Percentiles rank a stretch among this genome's conserved stretches.
Conservation (phyloP, 371 early-diverging fungal species). For the Zychaea mexicana region DNA sequence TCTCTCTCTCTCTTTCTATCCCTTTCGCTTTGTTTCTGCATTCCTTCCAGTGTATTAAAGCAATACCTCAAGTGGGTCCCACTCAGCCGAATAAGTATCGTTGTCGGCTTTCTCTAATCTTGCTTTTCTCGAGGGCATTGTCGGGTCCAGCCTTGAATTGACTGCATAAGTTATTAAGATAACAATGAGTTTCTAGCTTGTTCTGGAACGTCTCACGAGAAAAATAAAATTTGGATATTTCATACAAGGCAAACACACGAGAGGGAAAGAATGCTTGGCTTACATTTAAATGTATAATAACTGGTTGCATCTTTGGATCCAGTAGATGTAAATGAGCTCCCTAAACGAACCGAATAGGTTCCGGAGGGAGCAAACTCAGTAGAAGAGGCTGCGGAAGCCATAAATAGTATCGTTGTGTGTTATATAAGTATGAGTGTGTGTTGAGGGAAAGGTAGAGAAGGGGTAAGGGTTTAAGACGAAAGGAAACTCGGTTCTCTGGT, state of each 20-base stretch:
- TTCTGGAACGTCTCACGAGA: neutral
- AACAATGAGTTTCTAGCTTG: neutral
- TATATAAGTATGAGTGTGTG: too few relatives aligned
- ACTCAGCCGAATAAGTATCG: slow-evolving; percentile 5
- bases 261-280: neutral
- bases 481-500: too few relatives aligned
- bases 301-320: neutral
- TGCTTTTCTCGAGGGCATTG: neutral
- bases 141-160: neutral
- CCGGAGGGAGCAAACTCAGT: neutral
- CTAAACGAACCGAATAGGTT: slow-evolving; percentile 3
- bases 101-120: neutral
- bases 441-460: too few relatives aligned
- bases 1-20: neutral
- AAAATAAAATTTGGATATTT: too few relatives aligned
- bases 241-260: neutral
- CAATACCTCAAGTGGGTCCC: slow-evolving; percentile 5
- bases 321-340: neutral
- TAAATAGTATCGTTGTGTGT: neutral
- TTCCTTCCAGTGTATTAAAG: neutral
- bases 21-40: too few relatives aligned
- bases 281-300: slow-evolving; percentile 7
- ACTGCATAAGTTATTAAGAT: neutral
- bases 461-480: too few relatives aligned
- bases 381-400: neutral